Base-by-base conservation (phyloP, 306 rosid genomes). In the Alnus rubra region DNA sequence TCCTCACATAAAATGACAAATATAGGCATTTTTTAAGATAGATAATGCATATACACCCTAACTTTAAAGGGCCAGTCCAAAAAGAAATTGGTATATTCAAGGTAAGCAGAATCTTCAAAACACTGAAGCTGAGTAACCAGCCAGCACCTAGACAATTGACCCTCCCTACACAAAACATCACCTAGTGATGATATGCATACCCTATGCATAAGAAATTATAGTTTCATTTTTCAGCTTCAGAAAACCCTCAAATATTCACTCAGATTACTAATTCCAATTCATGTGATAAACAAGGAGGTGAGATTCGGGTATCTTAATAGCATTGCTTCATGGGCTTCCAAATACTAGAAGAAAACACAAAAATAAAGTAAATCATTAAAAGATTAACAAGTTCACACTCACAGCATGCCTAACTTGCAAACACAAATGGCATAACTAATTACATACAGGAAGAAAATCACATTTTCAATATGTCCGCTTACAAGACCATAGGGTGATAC, bases 1-100 rank as follows among this genome's bases (percentile, higher is more conserved):
- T 39, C 8, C 72, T n/a, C 50, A 42, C 16, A 68, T 68, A 18
- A 42, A 63, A 42, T 4, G n/a, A 42, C 13, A 68, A 68, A 68
- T 44, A 68, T 9, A 9, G 30, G 42, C 65, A 59, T 59, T 1
- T 59, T 19, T 23, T 59, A 42, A 42, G 7, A 42, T 42, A 5
- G 67, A 23, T 28, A 60, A 60, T 30, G 16, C 59, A 60, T 23
- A 28, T 28, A 60, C 37, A 55, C 53, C 62, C 49, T 2, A 69
- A 77, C 71, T 77, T 12, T 56, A 78, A 3, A 51, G 35, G 60
- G 52, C 19, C 48, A 76, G 69, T 35, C 68, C 69, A 68, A 68
- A 39, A 67, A 39, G 16, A 9, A 68, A 23, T 15, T 23, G 68
- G 23, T 33, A 55, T 19, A 53, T 23, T 2, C 47, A 50, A 35